phyloP scores from a whole-genome alignment of 2,329 filamentous ascomycete species.

The Sporothrix curviconia region DNA sequence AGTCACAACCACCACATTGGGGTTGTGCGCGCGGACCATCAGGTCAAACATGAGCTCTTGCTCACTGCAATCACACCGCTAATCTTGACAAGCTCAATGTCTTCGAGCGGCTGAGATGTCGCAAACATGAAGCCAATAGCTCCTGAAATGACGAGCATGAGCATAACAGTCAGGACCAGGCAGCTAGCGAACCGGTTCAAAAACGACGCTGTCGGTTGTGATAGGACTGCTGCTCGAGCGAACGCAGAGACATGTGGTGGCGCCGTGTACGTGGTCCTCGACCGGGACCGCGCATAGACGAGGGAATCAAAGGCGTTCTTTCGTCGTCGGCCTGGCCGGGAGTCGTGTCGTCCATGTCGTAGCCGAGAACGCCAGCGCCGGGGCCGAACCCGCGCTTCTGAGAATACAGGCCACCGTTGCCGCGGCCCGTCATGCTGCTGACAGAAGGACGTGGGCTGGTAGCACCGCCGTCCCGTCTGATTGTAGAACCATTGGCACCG shows the following conservation, averaged over 20 bases:
- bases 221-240: conserved; percentile 67
- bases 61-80: conserved; percentile 88
- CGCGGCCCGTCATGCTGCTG: conserved; percentile 29
- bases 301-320: conserved; percentile 68
- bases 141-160: conserved; percentile 75
- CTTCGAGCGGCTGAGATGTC: conserved; percentile 77
- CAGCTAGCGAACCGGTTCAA: conserved; percentile 76
- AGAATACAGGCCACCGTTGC: conserved; percentile 13
- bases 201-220: conserved; percentile 52
- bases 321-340: conserved; percentile 74
- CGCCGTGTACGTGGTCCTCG: conserved; percentile 54
- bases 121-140: conserved; percentile 85
- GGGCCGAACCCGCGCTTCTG: conserved; percentile 12
- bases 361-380: conserved; percentile 55
- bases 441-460: conserved; percentile 55
- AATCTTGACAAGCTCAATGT: conserved; percentile 73
- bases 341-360: conserved; percentile 70
- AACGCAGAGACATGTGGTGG: conserved; percentile 51
- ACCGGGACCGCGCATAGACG: conserved; percentile 49
- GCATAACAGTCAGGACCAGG: conserved; percentile 72
- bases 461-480: conserved; percentile 55
- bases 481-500: conserved; percentile 19
- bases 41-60: conserved; percentile 94
- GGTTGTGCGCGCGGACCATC: conserved; percentile 80
- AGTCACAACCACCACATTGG: conserved; percentile 83